These are phyloP conservation scores for Brassica juncea DNA, from an alignment of 345 rosid genomes.

Conservation along the genomic window DNA sequence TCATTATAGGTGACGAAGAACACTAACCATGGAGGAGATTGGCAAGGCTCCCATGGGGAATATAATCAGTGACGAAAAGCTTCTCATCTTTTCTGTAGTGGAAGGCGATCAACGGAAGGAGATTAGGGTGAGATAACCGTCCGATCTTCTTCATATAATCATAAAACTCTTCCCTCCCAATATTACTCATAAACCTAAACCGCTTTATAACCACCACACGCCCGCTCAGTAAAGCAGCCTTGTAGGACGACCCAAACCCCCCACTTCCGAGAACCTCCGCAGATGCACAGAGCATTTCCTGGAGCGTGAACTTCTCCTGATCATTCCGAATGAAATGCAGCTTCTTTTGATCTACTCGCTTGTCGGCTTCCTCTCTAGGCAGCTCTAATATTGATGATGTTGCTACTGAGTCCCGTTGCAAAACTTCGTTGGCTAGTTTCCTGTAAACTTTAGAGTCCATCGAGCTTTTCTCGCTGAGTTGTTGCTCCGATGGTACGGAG, in stretches of 20 bases:
- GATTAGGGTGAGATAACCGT: constrained; percentile 64
- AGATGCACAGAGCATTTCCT: constrained; percentile 71
- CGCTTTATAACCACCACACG: constrained; percentile 75
- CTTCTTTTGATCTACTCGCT: constrained; percentile 44
- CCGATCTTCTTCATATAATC: constrained; percentile 75
- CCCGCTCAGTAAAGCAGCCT: constrained; percentile 60
- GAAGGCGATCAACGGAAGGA: constrained; percentile 69
- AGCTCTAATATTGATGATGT: neutral
- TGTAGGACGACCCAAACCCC: constrained; percentile 75
- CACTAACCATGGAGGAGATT: constrained; percentile 70
- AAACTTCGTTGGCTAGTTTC: constrained; percentile 27
- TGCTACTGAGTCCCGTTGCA: constrained; percentile 19
- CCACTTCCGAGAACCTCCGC: constrained; percentile 85
- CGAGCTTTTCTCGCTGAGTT: constrained; percentile 20
- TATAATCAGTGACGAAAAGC: constrained; percentile 68
- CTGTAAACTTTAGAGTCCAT: constrained; percentile 37
- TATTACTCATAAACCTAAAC: constrained; percentile 63
- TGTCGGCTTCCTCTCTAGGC: constrained; percentile 19
- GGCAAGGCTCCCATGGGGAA: constrained; percentile 73
- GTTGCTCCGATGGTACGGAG: constrained; percentile 22
- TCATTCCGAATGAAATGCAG: constrained; percentile 56
- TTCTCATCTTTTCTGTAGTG: constrained; percentile 79
- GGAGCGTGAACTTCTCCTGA: constrained; percentile 62
- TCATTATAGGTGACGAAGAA: too few relatives aligned
- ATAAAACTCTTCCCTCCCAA: constrained; percentile 60